phyloP scores from a whole-genome alignment of 345 rosid genomes.

The Citrus medica region DNA sequence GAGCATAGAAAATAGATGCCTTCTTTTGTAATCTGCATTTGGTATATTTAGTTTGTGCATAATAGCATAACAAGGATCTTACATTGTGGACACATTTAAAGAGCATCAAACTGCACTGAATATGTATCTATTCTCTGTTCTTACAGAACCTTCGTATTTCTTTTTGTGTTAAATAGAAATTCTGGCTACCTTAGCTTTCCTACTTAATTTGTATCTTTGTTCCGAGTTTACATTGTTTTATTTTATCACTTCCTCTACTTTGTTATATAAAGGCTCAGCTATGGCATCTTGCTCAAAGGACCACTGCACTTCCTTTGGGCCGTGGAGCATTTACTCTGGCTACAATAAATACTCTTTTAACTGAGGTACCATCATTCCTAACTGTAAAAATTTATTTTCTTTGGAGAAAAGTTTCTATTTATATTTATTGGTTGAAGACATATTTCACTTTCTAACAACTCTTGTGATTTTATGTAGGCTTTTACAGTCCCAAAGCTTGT shows the following conservation, averaged over 20 bases:
- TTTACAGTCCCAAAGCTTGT: constrained; percentile 97
- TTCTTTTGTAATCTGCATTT: background rate
- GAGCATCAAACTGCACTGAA: background rate
- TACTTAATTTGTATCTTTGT: background rate
- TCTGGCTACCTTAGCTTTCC: background rate
- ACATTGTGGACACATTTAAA: background rate
- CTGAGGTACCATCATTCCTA: constrained; percentile 50
- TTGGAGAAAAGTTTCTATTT: background rate
- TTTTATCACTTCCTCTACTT: constrained; percentile 10
- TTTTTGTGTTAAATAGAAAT: background rate
- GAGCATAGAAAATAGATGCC: background rate
- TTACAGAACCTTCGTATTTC: background rate
- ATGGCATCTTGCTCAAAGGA: constrained; percentile 95
- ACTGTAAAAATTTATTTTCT: background rate
- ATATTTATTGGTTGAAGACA: constrained; percentile 19
- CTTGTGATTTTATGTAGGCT: constrained; percentile 49
- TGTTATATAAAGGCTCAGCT: constrained; percentile 68
- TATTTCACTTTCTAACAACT: constrained; percentile 14
- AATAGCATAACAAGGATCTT: background rate
- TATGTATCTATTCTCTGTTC: background rate
- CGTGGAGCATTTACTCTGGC: constrained; percentile 98
- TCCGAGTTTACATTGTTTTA: background rate
- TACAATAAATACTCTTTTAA: constrained; percentile 85
- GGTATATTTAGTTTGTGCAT: background rate
- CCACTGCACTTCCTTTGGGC: constrained; percentile 94